Conservation (phyloP, 306 rosid genomes). For the Prosopis cineraria region DNA sequence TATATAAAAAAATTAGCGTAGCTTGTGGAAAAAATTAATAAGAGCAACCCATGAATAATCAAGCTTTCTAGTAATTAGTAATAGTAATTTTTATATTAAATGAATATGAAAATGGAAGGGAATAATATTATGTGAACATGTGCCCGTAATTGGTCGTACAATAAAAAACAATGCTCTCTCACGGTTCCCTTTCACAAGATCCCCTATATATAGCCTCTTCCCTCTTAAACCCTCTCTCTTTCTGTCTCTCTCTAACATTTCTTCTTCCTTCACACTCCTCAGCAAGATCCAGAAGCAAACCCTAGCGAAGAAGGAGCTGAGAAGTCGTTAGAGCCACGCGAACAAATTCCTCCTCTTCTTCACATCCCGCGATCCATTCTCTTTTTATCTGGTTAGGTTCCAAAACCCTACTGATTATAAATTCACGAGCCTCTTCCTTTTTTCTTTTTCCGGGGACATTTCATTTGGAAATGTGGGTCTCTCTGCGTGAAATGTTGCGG, state of each 20-base stretch:
- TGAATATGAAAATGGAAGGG: too few relatives aligned
- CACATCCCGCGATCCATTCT: slow-evolving; percentile 37
- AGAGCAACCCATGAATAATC: too few relatives aligned
- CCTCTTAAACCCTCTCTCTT: background rate
- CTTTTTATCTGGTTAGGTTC: slow-evolving; percentile 39
- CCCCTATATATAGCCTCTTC: background rate
- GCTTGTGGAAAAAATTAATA: too few relatives aligned
- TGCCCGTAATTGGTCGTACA: background rate
- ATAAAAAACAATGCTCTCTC: background rate
- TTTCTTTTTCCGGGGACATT: background rate
- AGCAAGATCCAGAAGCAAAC: slow-evolving; percentile 52
- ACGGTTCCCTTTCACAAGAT: background rate
- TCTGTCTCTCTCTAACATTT: slow-evolving; percentile 9
- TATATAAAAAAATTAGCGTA: too few relatives aligned
- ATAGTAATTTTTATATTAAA: too few relatives aligned
- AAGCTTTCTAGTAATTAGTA: too few relatives aligned
- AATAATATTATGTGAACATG: too few relatives aligned
- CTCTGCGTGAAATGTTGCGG: background rate
- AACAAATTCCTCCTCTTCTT: slow-evolving; percentile 29
- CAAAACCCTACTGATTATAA: background rate
- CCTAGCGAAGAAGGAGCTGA: slow-evolving; percentile 54
- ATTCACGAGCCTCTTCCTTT: background rate
- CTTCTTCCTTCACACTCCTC: slow-evolving; percentile 44
- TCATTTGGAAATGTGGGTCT: background rate
- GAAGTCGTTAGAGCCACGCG: slow-evolving; percentile 31